Base-by-base conservation (phyloP, 768 basidiomycete genomes). In the Amanita exitialis region DNA sequence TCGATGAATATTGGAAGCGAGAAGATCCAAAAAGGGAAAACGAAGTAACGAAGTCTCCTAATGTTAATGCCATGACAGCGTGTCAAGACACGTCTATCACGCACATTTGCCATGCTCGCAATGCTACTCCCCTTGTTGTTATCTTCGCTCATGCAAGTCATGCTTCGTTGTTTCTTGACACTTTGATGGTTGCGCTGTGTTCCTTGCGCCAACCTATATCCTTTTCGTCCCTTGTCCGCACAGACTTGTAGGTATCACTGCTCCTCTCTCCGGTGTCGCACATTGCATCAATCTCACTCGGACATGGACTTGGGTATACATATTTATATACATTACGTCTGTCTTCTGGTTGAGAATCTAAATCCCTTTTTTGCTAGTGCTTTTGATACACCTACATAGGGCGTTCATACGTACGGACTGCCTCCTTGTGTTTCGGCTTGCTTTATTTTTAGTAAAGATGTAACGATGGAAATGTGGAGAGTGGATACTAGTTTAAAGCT, bases 251-350 rank as follows among this genome's bases (percentile, higher is more conserved):
- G 0, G 20, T 32, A n/a, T 35, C 45, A 16, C 18, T 16, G 12
- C 10, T 30, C 25, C 35, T 30, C 16, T 18, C 44, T 30, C 16
- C 23, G 25, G 25, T 44, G 13, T 44, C 43, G 43, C 25, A 44
- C 43, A n/a, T 44, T 28, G 43, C 28, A 44, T 44, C 27, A 18
- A n/a, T 16, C n/a, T 28, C 42, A 43, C 43, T 44, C 27, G 43
- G 43, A 44, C 43, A 44, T 44, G 43, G 27, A 44, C 43, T 44
- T 44, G 43, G 43, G 43, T 44, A 44, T 44, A 30, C 27, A 15
- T 44, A 44, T 44, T 44, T 44, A 44, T 44, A 44, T 44, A 44
- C 43, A 44, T 44, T 44, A 44, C 43, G 43, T 28, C 43, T 27
- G 16, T 44, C 16, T 44, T 44, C 43, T 44, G 18, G 43, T 44